These are phyloP conservation scores for Hypomyces rosellus DNA, from an alignment of 2,329 filamentous ascomycete species.

Conservation along the genomic window DNA sequence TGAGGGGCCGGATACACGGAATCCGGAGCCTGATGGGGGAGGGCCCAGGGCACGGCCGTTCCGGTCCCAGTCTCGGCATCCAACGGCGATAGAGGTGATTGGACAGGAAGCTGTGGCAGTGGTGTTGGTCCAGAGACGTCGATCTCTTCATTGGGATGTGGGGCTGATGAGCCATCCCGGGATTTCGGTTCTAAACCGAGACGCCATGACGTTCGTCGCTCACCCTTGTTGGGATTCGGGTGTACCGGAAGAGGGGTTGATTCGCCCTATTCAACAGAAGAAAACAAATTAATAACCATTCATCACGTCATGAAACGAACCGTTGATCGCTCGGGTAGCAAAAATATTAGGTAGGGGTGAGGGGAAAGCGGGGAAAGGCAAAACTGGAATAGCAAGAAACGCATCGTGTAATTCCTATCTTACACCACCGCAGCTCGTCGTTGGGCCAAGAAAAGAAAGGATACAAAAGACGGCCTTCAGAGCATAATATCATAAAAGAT, in stretches of 20 bases:
- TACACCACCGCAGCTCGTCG: slow-evolving; percentile 31
- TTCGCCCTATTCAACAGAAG: slow-evolving; percentile 28
- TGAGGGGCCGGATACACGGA: not conserved
- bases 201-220: slow-evolving; percentile 41
- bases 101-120: slow-evolving; percentile 8
- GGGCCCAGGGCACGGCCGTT: slow-evolving; percentile 6
- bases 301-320: slow-evolving; percentile 18
- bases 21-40: slow-evolving; percentile 1
- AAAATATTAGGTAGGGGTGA: slow-evolving; percentile 3
- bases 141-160: slow-evolving; percentile 18
- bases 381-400: slow-evolving; percentile 19
- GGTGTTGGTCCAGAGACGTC: slow-evolving; percentile 10
- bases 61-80: slow-evolving; percentile 6
- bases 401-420: slow-evolving; percentile 37
- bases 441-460: slow-evolving; percentile 23
- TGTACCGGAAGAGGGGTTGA: slow-evolving; percentile 28
- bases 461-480: slow-evolving; percentile 17
- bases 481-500: slow-evolving; percentile 19
- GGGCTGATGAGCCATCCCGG: slow-evolving; percentile 17
- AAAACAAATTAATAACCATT: slow-evolving; percentile 29
- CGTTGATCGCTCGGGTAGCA: slow-evolving; percentile 16
- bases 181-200: slow-evolving; percentile 31
- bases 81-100: slow-evolving; percentile 12
- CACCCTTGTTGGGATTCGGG: slow-evolving; percentile 30
- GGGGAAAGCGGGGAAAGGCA: not conserved